Percentiles rank a stretch among this genome's conserved stretches.
These are phyloP conservation scores for Ananas comosus DNA, from an alignment of 176 grass and related monocot species.

Conservation along the genomic window DNA sequence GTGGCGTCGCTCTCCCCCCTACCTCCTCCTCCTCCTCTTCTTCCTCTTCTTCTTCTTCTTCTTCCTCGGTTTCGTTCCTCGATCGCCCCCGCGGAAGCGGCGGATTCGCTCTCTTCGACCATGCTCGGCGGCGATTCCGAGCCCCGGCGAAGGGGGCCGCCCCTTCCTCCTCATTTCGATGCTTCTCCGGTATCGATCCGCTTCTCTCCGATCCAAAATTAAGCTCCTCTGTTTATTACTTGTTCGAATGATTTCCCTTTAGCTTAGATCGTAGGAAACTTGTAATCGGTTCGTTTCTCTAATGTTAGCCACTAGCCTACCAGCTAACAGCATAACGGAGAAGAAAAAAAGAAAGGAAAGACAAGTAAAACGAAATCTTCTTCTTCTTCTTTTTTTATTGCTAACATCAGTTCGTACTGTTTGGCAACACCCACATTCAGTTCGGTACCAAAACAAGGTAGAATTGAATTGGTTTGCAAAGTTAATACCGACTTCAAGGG, in stretches of 20 bases:
- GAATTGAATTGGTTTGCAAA: too few relatives aligned
- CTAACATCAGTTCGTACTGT: too few relatives aligned
- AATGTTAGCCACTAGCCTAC: too few relatives aligned
- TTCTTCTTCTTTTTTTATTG: too few relatives aligned
- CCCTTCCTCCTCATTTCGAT: conserved; percentile 29
- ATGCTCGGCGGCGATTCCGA: not conserved
- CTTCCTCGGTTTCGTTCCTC: not conserved
- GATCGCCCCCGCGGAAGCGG: conserved; percentile 10
- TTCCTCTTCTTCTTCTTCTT: not conserved
- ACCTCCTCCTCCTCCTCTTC: not conserved
- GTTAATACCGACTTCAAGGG: too few relatives aligned
- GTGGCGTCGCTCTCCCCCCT: not conserved
- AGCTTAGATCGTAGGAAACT: not conserved
- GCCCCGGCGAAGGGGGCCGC: not conserved
- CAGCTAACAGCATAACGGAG: too few relatives aligned
- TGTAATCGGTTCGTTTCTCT: too few relatives aligned
- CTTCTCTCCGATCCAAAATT: not conserved
- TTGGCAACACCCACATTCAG: too few relatives aligned
- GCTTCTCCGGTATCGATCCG: conserved; percentile 34
- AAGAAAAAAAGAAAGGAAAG: too few relatives aligned
- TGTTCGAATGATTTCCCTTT: not conserved
- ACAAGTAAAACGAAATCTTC: too few relatives aligned
- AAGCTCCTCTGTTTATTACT: not conserved
- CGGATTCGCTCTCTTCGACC: not conserved
- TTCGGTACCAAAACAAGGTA: too few relatives aligned